Conservation (phyloP, 306 rosid species). For the Vigna hirtella region DNA sequence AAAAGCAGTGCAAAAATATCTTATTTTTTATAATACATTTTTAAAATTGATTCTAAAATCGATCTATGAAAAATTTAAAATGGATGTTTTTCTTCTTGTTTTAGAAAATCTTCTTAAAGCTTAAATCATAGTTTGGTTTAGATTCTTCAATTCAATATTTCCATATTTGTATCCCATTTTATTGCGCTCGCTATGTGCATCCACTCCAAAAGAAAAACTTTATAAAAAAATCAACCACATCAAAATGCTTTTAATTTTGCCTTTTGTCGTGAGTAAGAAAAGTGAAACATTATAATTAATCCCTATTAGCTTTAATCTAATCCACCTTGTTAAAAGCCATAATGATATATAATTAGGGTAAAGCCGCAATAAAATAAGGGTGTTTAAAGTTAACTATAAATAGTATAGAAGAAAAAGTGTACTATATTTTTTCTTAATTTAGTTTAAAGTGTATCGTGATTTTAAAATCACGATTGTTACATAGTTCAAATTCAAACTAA, state of each 20-base stretch:
- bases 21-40: too few relatives aligned
- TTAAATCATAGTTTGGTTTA: too few relatives aligned
- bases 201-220: conserved; percentile 37
- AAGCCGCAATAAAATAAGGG: not conserved
- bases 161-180: not conserved
- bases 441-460: not conserved
- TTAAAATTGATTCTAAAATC: too few relatives aligned
- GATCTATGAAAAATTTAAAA: too few relatives aligned
- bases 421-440: not conserved
- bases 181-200: conserved; percentile 5
- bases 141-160: not conserved
- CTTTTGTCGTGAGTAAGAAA: conserved; percentile 6
- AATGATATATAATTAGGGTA: conserved; percentile 12
- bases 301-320: conserved; percentile 20
- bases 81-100: too few relatives aligned
- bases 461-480: not conserved
- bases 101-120: too few relatives aligned
- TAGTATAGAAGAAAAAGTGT: not conserved
- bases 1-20: too few relatives aligned
- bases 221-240: not conserved
- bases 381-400: conserved; percentile 4
- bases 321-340: not conserved
- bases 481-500: not conserved
- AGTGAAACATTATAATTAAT: conserved; percentile 23
- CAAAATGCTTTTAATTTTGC: not conserved